phyloP scores from a whole-genome alignment of 78 protist genomes.

The Dictyostelium firmibasis region DNA sequence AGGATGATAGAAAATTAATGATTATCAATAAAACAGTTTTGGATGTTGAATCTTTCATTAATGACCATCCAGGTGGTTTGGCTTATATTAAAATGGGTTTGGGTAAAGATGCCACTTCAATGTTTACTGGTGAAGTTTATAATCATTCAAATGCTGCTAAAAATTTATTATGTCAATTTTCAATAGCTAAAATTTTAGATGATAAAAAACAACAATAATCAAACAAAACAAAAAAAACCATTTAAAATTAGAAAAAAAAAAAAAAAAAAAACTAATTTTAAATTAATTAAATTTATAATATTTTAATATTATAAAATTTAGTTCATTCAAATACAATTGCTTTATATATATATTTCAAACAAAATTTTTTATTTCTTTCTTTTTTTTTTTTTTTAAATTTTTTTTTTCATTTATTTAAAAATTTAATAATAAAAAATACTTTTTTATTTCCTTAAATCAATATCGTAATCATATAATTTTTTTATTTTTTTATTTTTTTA shows the following conservation, averaged over 20 bases:
- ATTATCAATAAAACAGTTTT: slow-evolving; percentile 55
- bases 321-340: neutral
- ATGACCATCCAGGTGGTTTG: slow-evolving; percentile 81
- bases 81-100: slow-evolving; percentile 62
- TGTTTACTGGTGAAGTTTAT: slow-evolving; percentile 80
- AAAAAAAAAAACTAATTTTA: too few relatives aligned
- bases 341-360: too few relatives aligned
- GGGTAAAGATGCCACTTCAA: slow-evolving; percentile 79
- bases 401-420: neutral
- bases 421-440: neutral
- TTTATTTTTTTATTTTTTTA: too few relatives aligned
- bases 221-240: neutral
- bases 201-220: neutral
- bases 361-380: neutral
- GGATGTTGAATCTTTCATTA: slow-evolving; percentile 61
- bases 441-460: neutral
- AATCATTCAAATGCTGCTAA: slow-evolving; percentile 74
- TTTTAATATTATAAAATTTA: neutral
- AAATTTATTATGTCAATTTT: slow-evolving; percentile 64
- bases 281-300: neutral
- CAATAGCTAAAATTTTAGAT: slow-evolving; percentile 42
- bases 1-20: slow-evolving; percentile 35
- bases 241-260: neutral
- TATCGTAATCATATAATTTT: neutral
- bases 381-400: neutral